A percentile compares a stretch with the other conserved stretches of the same genome.
Conservation (phyloP, 2,329 filamentous ascomycete species). For the Sphaerulina musiva region DNA sequence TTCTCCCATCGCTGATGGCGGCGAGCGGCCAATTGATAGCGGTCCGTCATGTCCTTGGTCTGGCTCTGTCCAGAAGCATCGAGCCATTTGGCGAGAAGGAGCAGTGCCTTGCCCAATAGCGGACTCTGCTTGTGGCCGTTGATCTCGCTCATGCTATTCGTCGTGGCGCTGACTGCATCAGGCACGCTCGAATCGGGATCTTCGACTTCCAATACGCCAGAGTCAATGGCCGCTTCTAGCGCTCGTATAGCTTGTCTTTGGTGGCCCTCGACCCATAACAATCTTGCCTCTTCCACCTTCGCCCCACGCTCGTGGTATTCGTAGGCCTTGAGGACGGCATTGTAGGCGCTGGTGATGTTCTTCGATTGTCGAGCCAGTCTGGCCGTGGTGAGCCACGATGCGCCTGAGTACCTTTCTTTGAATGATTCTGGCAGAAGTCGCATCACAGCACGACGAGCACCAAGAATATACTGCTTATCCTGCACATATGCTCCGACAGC, state of each 20-base stretch:
- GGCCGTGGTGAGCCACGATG: constrained; percentile 78
- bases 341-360: constrained; percentile 80
- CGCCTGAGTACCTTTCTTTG: constrained; percentile 66
- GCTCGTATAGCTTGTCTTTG: constrained; percentile 92
- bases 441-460: constrained; percentile 81
- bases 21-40: constrained; percentile 76
- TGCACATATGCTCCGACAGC: constrained; percentile 80
- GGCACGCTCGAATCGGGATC: constrained; percentile 12
- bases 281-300: constrained; percentile 86
- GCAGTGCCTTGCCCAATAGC: constrained; percentile 68
- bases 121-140: constrained; percentile 48
- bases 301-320: constrained; percentile 77
- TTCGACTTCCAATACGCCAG: constrained; percentile 58
- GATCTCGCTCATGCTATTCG: constrained; percentile 13
- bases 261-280: constrained; percentile 89
- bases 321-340: constrained; percentile 83
- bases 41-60: constrained; percentile 67
- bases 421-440: constrained; percentile 39
- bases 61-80: constrained; percentile 92
- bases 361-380: constrained; percentile 79
- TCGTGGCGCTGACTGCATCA: constrained; percentile 2
- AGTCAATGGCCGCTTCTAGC: constrained; percentile 76
- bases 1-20: constrained; percentile 77
- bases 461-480: constrained; percentile 90
- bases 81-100: constrained; percentile 93